Evolutionary conservation across 163 green algal species (phyloP), one percentile per base, ranked within the genome.

Genomic region (Scenedesmus sp.): DNA sequence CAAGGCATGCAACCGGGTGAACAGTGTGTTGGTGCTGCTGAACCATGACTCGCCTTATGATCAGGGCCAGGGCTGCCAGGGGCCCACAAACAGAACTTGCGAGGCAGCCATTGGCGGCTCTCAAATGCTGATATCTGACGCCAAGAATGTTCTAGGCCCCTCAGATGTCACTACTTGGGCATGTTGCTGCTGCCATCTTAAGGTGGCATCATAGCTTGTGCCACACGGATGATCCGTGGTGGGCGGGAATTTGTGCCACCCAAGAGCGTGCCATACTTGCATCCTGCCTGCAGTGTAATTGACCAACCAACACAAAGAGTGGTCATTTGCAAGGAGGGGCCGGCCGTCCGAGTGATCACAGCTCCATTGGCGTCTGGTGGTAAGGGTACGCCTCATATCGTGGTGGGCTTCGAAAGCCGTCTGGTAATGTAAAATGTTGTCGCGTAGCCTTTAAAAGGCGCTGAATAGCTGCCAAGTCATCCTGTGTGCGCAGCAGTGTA

Each of bases 401-500:
- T 22, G 65, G 65, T 2, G 81, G 49, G 24, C 81, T 49, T 51
- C 81, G 81, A 35, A 49, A 86, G 13, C 61, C 81, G 33, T 59
- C 46, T 30, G 46, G 49, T 44, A 49, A 86, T 4, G 81, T 73
- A 18, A 26, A 56, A 12, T n/a, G 49, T 30, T 56, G 46, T 73
- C 81, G n/a, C 42, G 73, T 40, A 56, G 61, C 30, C 49, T 86
- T 86, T n/a, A 86, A 22, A 13, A 73, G 49, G 30, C 81, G 44
- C 42, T 86, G 81, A 24, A 86, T 86, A 15, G 24, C 35, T 24
- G 46, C 61, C 81, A 86, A 24, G 46, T 86, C 81, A 86, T 86
- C 81, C 81, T 86, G 81, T 68, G 59, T 76, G 65, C 30, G 65
- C 30, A 76, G 65, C 65, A 76, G 65, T 37, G 59, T 9, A 33